These are phyloP conservation scores for Amylostereum areolatum DNA, from an alignment of 1,284 basidiomycete species.

Conservation along the genomic window DNA sequence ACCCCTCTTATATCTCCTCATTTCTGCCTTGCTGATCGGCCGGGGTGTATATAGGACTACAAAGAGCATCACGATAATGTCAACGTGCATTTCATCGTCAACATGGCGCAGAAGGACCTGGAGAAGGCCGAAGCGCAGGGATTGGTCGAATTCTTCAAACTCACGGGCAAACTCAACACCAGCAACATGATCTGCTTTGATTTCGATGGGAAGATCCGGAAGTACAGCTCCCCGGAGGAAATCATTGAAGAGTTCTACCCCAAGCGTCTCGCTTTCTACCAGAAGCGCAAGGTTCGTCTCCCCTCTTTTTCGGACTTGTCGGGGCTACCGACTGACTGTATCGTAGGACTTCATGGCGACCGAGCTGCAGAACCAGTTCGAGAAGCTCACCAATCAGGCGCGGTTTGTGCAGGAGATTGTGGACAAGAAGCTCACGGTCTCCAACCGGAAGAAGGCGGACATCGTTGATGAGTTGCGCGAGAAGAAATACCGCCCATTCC, in stretches of 20 bases:
- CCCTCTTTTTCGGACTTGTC: neutral
- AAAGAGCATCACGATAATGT: slow-evolving; percentile 94
- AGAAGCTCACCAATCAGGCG: slow-evolving; percentile 91
- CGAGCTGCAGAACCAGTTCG: slow-evolving; percentile 80
- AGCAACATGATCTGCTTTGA: slow-evolving; percentile 99
- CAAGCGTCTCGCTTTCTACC: slow-evolving; percentile 84
- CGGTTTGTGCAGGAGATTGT: slow-evolving; percentile 98
- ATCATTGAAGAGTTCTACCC: slow-evolving; percentile 95
- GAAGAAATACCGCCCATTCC: slow-evolving; percentile 86
- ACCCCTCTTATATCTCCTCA: neutral
- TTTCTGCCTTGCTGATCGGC: neutral
- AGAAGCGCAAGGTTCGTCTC: slow-evolving; percentile 80
- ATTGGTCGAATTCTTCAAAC: slow-evolving; percentile 87
- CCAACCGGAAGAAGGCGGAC: slow-evolving; percentile 87
- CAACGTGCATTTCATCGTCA: slow-evolving; percentile 87
- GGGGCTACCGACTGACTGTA: neutral
- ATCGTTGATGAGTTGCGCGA: slow-evolving; percentile 83
- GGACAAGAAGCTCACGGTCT: slow-evolving; percentile 80
- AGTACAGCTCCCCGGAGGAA: slow-evolving; percentile 86
- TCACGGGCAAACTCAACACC: slow-evolving; percentile 79
- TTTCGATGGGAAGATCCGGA: slow-evolving; percentile 93
- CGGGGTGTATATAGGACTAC: slow-evolving; percentile 64
- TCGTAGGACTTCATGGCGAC: slow-evolving; percentile 78
- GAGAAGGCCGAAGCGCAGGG: slow-evolving; percentile 89
- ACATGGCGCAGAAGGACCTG: slow-evolving; percentile 77